phyloP scores from a whole-genome alignment of 23 red algal species.

The Chondrus crispus region DNA sequence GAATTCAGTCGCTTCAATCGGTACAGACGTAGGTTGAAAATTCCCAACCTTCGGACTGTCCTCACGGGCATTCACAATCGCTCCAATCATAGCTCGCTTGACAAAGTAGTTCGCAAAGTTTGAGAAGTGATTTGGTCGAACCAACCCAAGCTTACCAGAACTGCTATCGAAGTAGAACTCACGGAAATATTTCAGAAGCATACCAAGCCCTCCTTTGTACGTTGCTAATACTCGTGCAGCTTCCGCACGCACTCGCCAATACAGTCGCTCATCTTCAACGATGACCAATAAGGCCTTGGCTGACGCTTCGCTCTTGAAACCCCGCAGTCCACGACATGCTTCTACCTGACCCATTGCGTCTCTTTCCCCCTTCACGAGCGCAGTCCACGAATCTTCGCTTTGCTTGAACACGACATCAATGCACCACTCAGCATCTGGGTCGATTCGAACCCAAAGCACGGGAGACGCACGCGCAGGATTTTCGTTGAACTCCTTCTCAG shows the following conservation, averaged over 20 bases:
- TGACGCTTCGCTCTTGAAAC: constrained; percentile 17
- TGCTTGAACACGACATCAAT: constrained; percentile 59
- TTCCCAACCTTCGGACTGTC: neutral
- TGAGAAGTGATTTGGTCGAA: constrained; percentile 31
- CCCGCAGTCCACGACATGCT: constrained; percentile 49
- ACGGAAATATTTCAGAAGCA: constrained; percentile 33
- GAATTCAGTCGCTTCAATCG: constrained; percentile 18
- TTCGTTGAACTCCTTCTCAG: constrained; percentile 38
- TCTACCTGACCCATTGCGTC: constrained; percentile 80
- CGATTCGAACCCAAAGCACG: constrained; percentile 80
- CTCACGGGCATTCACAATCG: constrained; percentile 24
- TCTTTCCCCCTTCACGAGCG: constrained; percentile 64
- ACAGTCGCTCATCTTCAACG: constrained; percentile 61
- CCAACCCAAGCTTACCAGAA: neutral
- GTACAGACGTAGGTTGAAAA: constrained; percentile 8
- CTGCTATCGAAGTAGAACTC: constrained; percentile 18
- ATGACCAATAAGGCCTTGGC: constrained; percentile 49
- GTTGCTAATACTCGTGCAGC: constrained; percentile 66
- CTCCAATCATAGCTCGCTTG: constrained; percentile 28
- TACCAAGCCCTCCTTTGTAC: constrained; percentile 35
- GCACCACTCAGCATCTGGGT: constrained; percentile 89
- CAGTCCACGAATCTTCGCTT: constrained; percentile 62
- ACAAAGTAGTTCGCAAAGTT: constrained; percentile 59
- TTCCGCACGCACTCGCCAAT: constrained; percentile 80
- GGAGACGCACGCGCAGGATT: constrained; percentile 61